phyloP scores from a whole-genome alignment of 805 yeast genomes.

The Saccharomyces kudriavzevii region DNA sequence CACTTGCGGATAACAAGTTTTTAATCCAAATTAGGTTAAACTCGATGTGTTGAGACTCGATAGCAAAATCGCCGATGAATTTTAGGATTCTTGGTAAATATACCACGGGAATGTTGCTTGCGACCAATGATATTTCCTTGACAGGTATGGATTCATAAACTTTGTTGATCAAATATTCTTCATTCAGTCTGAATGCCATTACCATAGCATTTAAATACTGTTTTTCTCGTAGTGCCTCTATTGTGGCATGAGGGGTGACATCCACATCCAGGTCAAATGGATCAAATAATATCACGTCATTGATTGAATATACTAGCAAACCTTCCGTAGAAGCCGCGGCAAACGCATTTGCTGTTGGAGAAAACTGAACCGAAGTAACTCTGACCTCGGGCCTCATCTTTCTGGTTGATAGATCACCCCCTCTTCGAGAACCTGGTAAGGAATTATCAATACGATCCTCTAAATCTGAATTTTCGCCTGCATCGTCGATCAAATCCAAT shows the following conservation, averaged over 20 bases:
- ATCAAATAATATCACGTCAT: slow-evolving; percentile 69
- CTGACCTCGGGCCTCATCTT: slow-evolving; percentile 74
- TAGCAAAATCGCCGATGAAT: slow-evolving; percentile 60
- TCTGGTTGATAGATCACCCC: slow-evolving; percentile 72
- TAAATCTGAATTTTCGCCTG: slow-evolving; percentile 77
- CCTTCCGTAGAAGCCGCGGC: slow-evolving; percentile 97
- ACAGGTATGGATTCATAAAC: slow-evolving; percentile 68
- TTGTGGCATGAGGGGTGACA: slow-evolving; percentile 72
- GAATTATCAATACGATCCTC: slow-evolving; percentile 71
- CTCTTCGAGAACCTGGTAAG: slow-evolving; percentile 80
- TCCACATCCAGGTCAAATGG: slow-evolving; percentile 93
- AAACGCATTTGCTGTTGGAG: slow-evolving; percentile 85
- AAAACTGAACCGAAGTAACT: slow-evolving; percentile 68
- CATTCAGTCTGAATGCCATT: slow-evolving; percentile 92
- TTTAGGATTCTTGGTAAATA: slow-evolving; percentile 60
- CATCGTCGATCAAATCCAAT: slow-evolving; percentile 68
- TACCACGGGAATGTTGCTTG: slow-evolving; percentile 64
- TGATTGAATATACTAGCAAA: slow-evolving; percentile 69
- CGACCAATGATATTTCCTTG: slow-evolving; percentile 59
- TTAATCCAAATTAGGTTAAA: slow-evolving; percentile 78
- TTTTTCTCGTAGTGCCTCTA: slow-evolving; percentile 48
- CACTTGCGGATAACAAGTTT: slow-evolving; percentile 61
- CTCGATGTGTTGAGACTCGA: slow-evolving; percentile 76
- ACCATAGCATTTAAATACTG: slow-evolving; percentile 68
- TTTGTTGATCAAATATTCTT: slow-evolving; percentile 57